These are phyloP conservation scores for Neonectria neomacrospora DNA, from an alignment of 2,329 filamentous ascomycete species.

Conservation along the genomic window DNA sequence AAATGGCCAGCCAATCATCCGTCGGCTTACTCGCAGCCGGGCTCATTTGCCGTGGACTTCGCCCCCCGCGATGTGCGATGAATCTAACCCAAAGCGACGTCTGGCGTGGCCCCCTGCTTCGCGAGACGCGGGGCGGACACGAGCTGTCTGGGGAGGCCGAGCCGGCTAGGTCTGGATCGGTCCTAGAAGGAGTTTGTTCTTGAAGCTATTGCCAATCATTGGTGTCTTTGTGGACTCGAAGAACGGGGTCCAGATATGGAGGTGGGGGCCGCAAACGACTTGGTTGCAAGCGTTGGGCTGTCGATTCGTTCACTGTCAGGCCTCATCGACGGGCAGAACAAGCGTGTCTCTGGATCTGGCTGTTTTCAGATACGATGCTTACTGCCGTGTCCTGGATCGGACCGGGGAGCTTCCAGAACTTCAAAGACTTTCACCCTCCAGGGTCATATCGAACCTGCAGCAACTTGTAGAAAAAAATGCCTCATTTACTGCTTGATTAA, in stretches of 20 bases:
- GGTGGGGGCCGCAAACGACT: not conserved
- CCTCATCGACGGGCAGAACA: not conserved
- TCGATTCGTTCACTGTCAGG: not conserved
- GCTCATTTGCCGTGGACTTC: conserved; percentile 23
- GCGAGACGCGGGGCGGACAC: conserved; percentile 13
- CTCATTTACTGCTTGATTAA: not conserved
- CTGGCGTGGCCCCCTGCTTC: conserved; percentile 2
- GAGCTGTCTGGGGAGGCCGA: not conserved
- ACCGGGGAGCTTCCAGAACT: not conserved
- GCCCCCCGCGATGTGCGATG: conserved; percentile 25
- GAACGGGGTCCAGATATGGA: not conserved
- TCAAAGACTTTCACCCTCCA: not conserved
- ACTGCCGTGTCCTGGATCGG: not conserved
- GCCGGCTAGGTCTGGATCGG: not conserved
- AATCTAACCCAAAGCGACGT: conserved; percentile 12
- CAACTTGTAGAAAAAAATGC: not conserved
- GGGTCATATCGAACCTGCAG: not conserved
- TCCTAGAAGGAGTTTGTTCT: not conserved
- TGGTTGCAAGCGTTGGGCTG: conserved; percentile 1
- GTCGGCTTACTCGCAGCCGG: conserved; percentile 17
- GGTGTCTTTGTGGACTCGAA: conserved; percentile 5
- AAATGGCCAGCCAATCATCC: conserved; percentile 11
- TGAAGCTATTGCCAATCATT: conserved; percentile 3
- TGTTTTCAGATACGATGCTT: not conserved
- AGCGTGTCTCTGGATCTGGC: not conserved